Base-by-base conservation (phyloP, 331 rosid genomes). In the Arachis monticola region DNA sequence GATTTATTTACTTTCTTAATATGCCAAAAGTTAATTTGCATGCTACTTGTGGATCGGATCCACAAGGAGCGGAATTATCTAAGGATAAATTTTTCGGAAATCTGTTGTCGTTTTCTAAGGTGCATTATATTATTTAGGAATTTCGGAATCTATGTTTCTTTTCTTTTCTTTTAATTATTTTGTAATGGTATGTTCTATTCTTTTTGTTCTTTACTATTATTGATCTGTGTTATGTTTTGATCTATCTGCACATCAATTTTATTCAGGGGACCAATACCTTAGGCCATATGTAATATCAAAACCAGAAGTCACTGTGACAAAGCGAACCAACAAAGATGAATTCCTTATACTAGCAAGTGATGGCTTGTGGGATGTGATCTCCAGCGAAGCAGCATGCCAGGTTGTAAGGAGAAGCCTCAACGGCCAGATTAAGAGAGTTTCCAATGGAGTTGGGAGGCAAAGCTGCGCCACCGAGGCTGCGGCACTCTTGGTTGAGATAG, bases 351-450 rank as follows among this genome's bases (percentile, higher is more conserved):
- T 94, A 1, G 97, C 88, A 8, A 92, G 99, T 56, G 99, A 94
- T 76, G 99, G 99, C 0, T 81, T 94, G 64, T 94, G 99, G 97
- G 97, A 86, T 27, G 97, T 90, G 1, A 63, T 94, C 2, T 80
- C 99, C 0, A 88, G 86, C 7, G 91, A 92, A 57, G 53, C 75
- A 47, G 96, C 96, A 1, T 88, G 97, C 60, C 86, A 76, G 40
- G 77, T 88, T 27, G 97, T 90, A 40, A 90, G 87, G 82, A 88
- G 83, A 82, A 86, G 87, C 66, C 81, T 94, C 8, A 69, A 67
- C 1, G 86, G 93, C 6, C 70, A 61, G 74, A 53, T 73, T 12
- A 84, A 69, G 57, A 82, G 78, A 56, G 57, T 69, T 12, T 66
- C 83, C 40, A 1, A 66, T 0, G 75, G 64, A 52, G 64, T 46